phyloP scores from a whole-genome alignment of 31 red algal genomes.

The Asparagopsis taxiformis region DNA sequence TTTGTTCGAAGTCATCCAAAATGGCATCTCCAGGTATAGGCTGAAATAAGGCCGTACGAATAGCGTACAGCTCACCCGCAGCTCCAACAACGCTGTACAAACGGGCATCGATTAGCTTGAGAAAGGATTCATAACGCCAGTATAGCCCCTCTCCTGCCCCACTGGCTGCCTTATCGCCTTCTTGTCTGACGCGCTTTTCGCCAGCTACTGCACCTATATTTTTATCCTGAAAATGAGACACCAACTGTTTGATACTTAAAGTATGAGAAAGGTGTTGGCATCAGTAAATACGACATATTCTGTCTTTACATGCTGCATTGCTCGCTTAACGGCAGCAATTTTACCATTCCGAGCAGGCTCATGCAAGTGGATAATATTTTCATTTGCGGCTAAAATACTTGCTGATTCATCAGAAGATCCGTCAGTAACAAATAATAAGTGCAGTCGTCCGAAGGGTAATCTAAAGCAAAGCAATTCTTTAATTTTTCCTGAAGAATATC shows the following conservation, averaged over 20 bases:
- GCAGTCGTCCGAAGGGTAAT: no score
- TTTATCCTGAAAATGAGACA: constrained; percentile 6
- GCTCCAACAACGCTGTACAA: constrained; percentile 16
- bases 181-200: constrained; percentile 4
- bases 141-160: constrained; percentile 13
- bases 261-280: constrained; percentile 16
- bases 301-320: constrained; percentile 11
- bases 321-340: constrained; percentile 17
- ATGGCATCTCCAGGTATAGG: constrained; percentile 11
- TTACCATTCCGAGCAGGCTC: constrained; percentile 1
- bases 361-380: no score
- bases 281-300: constrained; percentile 9
- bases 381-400: no score
- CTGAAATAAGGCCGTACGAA: constrained; percentile 4
- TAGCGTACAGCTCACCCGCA: constrained; percentile 14
- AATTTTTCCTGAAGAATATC: no score
- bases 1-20: constrained; percentile 10
- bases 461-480: no score
- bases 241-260: background rate
- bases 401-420: no score
- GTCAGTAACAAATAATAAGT: no score
- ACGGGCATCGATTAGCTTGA: constrained; percentile 10
- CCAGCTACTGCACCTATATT: constrained; percentile 24
- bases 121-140: constrained; percentile 13
- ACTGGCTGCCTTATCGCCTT: constrained; percentile 1